These are phyloP conservation scores for Lolium rigidum DNA, from an alignment of 176 grass and related monocot species.

Conservation along the genomic window DNA sequence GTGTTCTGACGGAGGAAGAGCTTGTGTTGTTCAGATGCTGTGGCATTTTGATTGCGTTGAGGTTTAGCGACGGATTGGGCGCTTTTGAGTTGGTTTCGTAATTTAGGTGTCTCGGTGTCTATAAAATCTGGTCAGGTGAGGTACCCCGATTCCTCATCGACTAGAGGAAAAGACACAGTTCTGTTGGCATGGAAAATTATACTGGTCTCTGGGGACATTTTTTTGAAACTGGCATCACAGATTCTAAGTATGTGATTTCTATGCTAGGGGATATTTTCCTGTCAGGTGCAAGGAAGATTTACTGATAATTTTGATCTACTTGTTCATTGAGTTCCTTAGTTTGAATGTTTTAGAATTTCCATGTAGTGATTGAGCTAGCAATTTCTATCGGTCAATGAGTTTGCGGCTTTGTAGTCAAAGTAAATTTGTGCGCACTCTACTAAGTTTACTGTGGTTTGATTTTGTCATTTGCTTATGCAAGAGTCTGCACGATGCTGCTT, in stretches of 20 bases:
- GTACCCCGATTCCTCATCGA: not conserved
- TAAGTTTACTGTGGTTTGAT: not conserved
- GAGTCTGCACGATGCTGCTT: not conserved
- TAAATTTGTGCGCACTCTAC: not conserved
- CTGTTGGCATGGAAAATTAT: not conserved
- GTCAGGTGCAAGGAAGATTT: not conserved
- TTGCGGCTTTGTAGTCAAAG: not conserved
- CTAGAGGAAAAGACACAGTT: not conserved
- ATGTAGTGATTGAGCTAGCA: not conserved
- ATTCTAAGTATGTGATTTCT: conserved; percentile 15
- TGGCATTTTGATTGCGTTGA: not conserved
- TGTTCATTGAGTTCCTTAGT: conserved; percentile 11
- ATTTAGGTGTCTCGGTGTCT: not conserved
- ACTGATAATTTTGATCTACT: not conserved
- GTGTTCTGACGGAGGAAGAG: conserved; percentile 14
- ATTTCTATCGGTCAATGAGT: not conserved
- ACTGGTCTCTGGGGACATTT: not conserved
- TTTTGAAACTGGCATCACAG: no score
- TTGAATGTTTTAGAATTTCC: not conserved
- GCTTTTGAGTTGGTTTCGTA: not conserved
- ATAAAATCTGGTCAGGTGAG: not conserved
- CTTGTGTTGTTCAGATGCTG: not conserved
- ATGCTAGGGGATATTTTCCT: not conserved
- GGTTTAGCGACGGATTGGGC: not conserved
- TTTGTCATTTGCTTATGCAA: not conserved